A percentile compares a stretch with the other conserved stretches of the same genome.
Conservation (phyloP, 140 eudicot species). For the Erigeron philadelphicus region DNA sequence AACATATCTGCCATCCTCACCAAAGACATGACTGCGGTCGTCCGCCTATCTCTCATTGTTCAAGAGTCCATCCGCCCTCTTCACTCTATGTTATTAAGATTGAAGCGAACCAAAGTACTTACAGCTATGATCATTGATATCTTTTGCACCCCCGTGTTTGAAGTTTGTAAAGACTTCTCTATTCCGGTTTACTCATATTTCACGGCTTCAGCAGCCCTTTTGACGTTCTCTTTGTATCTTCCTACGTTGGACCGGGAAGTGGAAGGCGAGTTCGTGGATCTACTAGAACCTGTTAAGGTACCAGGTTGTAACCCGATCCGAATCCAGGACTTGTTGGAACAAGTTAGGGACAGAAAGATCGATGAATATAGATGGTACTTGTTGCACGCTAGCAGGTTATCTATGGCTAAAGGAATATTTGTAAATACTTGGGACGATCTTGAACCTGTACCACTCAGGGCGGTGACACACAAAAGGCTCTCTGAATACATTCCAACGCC, state of each 20-base stretch:
- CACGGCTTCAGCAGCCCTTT: slow-evolving; percentile 29
- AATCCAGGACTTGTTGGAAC: slow-evolving; percentile 21
- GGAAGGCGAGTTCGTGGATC: slow-evolving; percentile 39
- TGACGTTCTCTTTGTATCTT: slow-evolving; percentile 34
- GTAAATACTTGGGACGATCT: slow-evolving; percentile 43
- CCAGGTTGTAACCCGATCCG: slow-evolving; percentile 44
- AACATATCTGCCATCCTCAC: slow-evolving; percentile 23
- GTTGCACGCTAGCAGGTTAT: slow-evolving; percentile 22
- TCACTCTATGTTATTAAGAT: slow-evolving; percentile 13
- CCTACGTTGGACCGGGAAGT: slow-evolving; percentile 33
- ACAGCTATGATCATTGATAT: slow-evolving; percentile 41
- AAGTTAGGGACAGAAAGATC: slow-evolving; percentile 22
- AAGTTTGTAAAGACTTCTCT: slow-evolving; percentile 24
- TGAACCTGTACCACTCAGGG: slow-evolving; percentile 29
- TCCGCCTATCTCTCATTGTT: slow-evolving; percentile 18
- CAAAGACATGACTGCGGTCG: slow-evolving; percentile 6
- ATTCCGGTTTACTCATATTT: slow-evolving; percentile 42
- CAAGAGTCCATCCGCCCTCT: slow-evolving; percentile 35
- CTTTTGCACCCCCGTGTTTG: slow-evolving; percentile 36
- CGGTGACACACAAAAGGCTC: slow-evolving; percentile 22
- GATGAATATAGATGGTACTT: slow-evolving; percentile 38
- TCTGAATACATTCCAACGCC: slow-evolving; percentile 30
- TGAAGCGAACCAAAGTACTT: slow-evolving; percentile 19
- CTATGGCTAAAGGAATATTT: slow-evolving; percentile 34
- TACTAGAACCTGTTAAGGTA: slow-evolving; percentile 28